These are phyloP conservation scores for Suillus fuscotomentosus DNA, from an alignment of 768 basidiomycete genomes.

Conservation along the genomic window DNA sequence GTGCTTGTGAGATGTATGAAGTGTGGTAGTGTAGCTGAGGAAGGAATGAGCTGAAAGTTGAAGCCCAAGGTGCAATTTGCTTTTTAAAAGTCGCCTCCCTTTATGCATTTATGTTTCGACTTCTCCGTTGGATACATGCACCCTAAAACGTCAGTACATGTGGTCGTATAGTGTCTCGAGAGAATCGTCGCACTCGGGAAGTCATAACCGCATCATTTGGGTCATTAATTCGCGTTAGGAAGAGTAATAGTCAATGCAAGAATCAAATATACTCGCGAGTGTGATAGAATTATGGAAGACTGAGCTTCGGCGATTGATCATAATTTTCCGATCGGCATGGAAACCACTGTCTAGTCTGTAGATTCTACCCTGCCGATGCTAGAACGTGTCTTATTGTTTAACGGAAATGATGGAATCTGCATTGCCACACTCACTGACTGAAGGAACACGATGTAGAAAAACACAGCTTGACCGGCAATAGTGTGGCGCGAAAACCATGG, in stretches of 20 bases:
- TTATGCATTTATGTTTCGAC: slow-evolving; percentile 17
- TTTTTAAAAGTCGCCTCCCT: neutral
- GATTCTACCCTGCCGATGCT: neutral
- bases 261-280: neutral
- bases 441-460: neutral
- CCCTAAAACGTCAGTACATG: neutral
- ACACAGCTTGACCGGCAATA: neutral
- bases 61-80: neutral
- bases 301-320: neutral
- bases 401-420: neutral
- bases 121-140: slow-evolving; percentile 13
- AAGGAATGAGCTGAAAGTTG: neutral
- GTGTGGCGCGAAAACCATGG: neutral
- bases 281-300: neutral
- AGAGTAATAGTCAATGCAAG: neutral
- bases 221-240: neutral
- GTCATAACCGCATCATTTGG: slow-evolving; percentile 6
- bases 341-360: neutral
- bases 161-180: neutral
- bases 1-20: neutral
- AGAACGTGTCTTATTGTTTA: neutral
- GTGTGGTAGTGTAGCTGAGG: neutral
- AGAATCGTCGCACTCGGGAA: slow-evolving; percentile 1
- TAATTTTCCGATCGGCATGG: neutral
- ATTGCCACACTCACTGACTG: neutral